phyloP scores from a whole-genome alignment of 352 stramenopile species.

The Paralagenidium karlingii region DNA sequence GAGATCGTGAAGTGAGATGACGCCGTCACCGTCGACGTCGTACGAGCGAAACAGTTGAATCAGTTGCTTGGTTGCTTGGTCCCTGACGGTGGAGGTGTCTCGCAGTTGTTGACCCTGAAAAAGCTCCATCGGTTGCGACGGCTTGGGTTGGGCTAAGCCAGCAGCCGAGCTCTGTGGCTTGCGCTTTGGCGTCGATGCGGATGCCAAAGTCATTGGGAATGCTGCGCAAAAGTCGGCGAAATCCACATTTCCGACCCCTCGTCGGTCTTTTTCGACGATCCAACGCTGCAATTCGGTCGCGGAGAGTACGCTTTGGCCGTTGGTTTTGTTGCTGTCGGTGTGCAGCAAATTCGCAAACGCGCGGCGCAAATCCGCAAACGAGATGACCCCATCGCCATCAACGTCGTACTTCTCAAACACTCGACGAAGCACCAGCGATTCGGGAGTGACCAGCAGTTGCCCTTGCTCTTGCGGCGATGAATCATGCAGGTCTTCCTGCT shows the following conservation, averaged over 20 bases:
- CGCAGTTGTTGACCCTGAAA: too few species aligned
- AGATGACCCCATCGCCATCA: slow-evolving; percentile 29
- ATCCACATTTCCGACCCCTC: slow-evolving; percentile 20
- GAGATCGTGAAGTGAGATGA: slow-evolving; percentile 37
- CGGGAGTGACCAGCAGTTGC: too few species aligned
- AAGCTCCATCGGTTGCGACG: too few species aligned
- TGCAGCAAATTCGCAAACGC: too few species aligned
- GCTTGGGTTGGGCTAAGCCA: not conserved
- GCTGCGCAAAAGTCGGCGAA: slow-evolving; percentile 26
- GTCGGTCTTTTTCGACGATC: slow-evolving; percentile 32
- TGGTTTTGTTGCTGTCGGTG: slow-evolving; percentile 5
- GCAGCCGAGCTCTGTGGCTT: not conserved
- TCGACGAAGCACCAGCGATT: slow-evolving; percentile 12
- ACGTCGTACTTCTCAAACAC: slow-evolving; percentile 39
- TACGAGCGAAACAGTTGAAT: slow-evolving; percentile 27
- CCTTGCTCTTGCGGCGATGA: slow-evolving; percentile 1
- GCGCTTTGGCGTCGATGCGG: not conserved
- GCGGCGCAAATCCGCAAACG: slow-evolving; percentile 29
- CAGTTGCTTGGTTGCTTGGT: slow-evolving; percentile 8
- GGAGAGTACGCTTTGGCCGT: slow-evolving; percentile 13
- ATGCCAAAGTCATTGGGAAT: slow-evolving; percentile 4
- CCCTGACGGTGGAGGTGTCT: too few species aligned
- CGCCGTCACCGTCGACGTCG: slow-evolving; percentile 28
- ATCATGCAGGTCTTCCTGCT: not conserved
- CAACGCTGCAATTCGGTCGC: slow-evolving; percentile 33